A percentile compares a stretch with the other conserved stretches of the same genome.
Evolutionary conservation across 208 protist species (phyloP).

Genomic region (Entamoeba nuttalli): DNA sequence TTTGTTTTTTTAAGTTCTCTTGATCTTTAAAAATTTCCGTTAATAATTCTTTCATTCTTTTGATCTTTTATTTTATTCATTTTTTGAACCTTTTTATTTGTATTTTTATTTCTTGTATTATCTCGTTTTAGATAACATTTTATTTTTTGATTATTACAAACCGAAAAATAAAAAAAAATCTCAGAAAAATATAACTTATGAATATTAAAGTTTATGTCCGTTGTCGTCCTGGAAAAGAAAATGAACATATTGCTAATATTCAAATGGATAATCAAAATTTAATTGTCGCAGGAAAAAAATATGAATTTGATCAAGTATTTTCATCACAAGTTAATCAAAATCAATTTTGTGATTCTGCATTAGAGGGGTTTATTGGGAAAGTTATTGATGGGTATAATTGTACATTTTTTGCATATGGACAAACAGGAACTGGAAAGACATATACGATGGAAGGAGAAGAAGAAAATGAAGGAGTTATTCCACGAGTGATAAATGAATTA

Average conservation of each 20-base stretch:
- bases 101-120: too few relatives aligned
- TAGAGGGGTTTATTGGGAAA: background rate
- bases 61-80: too few relatives aligned
- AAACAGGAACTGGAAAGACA: constrained; percentile 14
- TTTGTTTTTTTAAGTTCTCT: background rate
- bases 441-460: background rate
- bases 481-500: background rate
- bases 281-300: background rate
- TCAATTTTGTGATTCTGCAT: background rate
- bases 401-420: constrained; percentile 18
- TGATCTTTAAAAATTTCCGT: too few relatives aligned
- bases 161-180: background rate
- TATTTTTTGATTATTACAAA: too few relatives aligned
- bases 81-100: too few relatives aligned
- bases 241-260: background rate
- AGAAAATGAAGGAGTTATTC: background rate
- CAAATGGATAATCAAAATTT: background rate
- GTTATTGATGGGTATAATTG: constrained; percentile 10
- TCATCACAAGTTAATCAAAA: background rate
- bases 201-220: background rate
- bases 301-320: background rate
- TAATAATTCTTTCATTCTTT: too few relatives aligned
- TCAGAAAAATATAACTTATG: background rate
- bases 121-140: too few relatives aligned
- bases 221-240: background rate